These are phyloP conservation scores for Boletus sp. DNA, from an alignment of 768 basidiomycete species.

Conservation along the genomic window DNA sequence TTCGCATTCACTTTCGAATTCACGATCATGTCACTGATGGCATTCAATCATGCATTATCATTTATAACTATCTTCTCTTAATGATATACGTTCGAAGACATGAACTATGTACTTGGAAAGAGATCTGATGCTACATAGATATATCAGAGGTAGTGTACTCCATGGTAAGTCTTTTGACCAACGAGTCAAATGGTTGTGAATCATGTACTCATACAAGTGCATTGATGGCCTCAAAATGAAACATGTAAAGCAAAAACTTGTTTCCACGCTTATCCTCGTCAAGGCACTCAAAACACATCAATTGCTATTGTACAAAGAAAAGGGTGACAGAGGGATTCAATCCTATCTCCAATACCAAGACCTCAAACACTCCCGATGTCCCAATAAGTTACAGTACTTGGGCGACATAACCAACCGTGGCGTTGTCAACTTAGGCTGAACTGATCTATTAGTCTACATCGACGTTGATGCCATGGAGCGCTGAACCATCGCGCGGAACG, in stretches of 20 bases:
- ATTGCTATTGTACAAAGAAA: neutral
- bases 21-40: constrained; percentile 23
- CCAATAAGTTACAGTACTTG: neutral
- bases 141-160: neutral
- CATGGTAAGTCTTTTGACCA: neutral
- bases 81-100: constrained; percentile 20
- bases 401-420: neutral
- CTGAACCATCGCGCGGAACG: neutral
- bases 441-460: neutral
- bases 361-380: neutral
- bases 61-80: constrained; percentile 28
- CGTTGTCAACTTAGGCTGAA: neutral
- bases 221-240: neutral
- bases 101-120: neutral
- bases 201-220: neutral
- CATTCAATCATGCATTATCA: constrained; percentile 28
- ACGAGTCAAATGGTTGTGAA: neutral
- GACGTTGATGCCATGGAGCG: neutral
- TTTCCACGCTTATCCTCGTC: neutral
- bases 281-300: neutral
- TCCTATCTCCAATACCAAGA: neutral
- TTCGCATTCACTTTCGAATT: constrained; percentile 19
- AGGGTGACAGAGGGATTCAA: neutral
- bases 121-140: neutral
- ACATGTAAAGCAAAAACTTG: neutral